Base-by-base conservation (phyloP, 176 grass and related monocot genomes). In the Cenchrus americanus region DNA sequence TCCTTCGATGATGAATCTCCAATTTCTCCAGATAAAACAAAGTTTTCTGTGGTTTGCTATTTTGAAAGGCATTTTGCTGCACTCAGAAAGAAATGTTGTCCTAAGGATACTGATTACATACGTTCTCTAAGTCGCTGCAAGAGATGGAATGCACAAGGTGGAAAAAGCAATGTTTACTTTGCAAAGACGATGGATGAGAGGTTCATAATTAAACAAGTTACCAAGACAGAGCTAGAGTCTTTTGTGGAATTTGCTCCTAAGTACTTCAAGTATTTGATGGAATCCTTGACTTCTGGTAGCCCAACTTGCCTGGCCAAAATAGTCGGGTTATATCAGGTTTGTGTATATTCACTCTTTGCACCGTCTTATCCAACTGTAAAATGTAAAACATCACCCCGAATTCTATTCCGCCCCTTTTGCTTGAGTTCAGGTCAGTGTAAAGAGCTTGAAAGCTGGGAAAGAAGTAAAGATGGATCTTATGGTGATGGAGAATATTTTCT, bases 401-500 rank as follows among this genome's bases (percentile, higher is more conserved):
- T 83, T 75, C 59, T 58, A 69, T 66, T 66, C 68, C 52, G 41
- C 42, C 49, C 49, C 13, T 24, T 86, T 79, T 68, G 6, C 80
- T 90, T 75, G 82, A 49, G 62, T 80, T 91, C 76, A 98, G 96
- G 96, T 98, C 78, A 83, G 72, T 81, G 63, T 88, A 46, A 96
- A 92, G 80, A 83, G 85, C 65, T 75, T 95, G 57, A 98, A 88
- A 95, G 65, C 86, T 77, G 92, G 93, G 10, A 89, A 82, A 27
- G 96, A 95, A 89, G 71, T 80, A 78, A 99, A 89, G 77, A 94
- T 96, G 85, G 87, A 99, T 80, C 57, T 99, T 30, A 99, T 99
- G 93, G 89, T 99, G 72, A 99, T 99, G 96, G 96, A 99, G 79
- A 99, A 99, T 89, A 57, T 99, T 76, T 96, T 99, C 81, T 99